These are phyloP conservation scores for Gremmenia infestans DNA, from an alignment of 2,329 filamentous ascomycete genomes.

Conservation along the genomic window DNA sequence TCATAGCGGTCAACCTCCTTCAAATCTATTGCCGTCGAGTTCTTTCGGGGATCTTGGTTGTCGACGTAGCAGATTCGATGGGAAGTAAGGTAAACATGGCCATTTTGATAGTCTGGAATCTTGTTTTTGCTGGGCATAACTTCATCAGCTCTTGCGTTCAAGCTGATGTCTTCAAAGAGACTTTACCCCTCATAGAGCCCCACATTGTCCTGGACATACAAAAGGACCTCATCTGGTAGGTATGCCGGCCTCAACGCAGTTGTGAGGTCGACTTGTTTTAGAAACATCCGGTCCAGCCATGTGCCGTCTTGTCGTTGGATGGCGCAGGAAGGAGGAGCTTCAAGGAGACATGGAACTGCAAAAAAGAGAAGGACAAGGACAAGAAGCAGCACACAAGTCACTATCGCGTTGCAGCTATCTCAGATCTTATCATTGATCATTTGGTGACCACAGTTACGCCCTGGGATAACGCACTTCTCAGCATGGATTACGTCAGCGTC, in stretches of 20 bases:
- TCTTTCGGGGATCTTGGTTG: slow-evolving; percentile 75
- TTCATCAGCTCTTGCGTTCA: slow-evolving; percentile 4
- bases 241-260: slow-evolving; percentile 91
- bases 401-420: neutral
- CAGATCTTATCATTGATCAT: neutral
- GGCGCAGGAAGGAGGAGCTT: neutral
- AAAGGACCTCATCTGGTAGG: slow-evolving; percentile 85
- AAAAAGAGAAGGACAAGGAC: neutral
- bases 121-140: slow-evolving; percentile 72
- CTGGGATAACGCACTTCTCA: no score
- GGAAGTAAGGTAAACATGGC: slow-evolving; percentile 93
- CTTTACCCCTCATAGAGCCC: slow-evolving; percentile 94
- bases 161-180: neutral
- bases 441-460: neutral
- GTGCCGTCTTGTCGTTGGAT: slow-evolving; percentile 6
- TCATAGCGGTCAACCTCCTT: slow-evolving; percentile 89
- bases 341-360: neutral
- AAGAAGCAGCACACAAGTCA: neutral
- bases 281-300: slow-evolving; percentile 79
- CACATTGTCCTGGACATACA: slow-evolving; percentile 97
- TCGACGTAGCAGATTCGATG: slow-evolving; percentile 96
- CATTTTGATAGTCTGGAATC: slow-evolving; percentile 88
- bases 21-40: slow-evolving; percentile 79
- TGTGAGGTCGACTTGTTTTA: slow-evolving; percentile 92
- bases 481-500: no score